phyloP scores from a whole-genome alignment of 345 rosid species.

The Sapria himalayana region DNA sequence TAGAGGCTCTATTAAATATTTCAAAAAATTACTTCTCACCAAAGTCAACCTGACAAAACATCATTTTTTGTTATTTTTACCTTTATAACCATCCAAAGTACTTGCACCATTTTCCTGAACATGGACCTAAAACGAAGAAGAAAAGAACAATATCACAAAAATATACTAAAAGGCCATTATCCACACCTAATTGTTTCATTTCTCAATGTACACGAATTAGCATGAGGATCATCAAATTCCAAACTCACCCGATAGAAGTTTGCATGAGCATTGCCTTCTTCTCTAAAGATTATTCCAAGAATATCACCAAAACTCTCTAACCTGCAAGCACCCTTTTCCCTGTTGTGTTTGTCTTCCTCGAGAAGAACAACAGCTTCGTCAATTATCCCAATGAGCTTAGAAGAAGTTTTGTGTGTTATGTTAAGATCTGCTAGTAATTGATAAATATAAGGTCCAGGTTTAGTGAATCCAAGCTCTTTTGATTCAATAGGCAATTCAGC shows the following conservation, averaged over 20 bases:
- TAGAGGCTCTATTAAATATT: no score
- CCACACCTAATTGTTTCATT: no score
- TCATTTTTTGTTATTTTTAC: conserved; percentile 17
- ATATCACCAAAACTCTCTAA: conserved; percentile 56
- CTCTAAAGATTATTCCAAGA: conserved; percentile 55
- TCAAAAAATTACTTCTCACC: no score
- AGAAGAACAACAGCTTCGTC: conserved; percentile 61
- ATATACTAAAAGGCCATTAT: conserved; percentile 2
- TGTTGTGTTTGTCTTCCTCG: conserved; percentile 53
- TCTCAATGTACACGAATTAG: background rate
- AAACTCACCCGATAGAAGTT: conserved; percentile 58
- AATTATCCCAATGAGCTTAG: conserved; percentile 42
- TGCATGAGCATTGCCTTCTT: conserved; percentile 34
- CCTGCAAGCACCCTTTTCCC: conserved; percentile 32
- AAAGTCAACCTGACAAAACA: no score
- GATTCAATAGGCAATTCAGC: conserved; percentile 58
- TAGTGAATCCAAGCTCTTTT: conserved; percentile 67
- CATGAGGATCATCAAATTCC: conserved; percentile 6
- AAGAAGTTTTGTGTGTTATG: conserved; percentile 55
- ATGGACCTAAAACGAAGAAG: conserved; percentile 46
- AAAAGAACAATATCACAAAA: conserved; percentile 3
- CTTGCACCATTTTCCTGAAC: conserved; percentile 47
- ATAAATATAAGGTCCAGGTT: conserved; percentile 81
- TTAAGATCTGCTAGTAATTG: conserved; percentile 63
- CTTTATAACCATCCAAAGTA: conserved; percentile 36